Evolutionary conservation across 1,284 basidiomycete species (phyloP).

Genomic region (Inonotus hispidus): DNA sequence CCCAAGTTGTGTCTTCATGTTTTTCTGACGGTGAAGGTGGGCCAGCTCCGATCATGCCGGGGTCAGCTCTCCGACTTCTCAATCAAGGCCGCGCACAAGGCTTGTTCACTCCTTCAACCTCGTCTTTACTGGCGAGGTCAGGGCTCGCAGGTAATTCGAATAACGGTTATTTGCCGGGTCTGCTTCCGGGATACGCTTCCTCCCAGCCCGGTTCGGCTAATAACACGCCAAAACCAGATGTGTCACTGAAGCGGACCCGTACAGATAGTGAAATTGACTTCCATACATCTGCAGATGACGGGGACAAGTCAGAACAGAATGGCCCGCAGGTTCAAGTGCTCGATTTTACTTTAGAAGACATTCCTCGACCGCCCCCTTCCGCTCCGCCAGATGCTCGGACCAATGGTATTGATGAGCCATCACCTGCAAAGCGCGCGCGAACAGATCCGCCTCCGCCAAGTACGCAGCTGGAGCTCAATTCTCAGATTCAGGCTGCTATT

Average conservation of each 20-base stretch:
- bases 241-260: conserved; percentile 15
- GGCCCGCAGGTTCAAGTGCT: conserved; percentile 21
- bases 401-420: conserved; percentile 51
- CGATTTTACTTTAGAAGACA: conserved; percentile 35
- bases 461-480: conserved; percentile 23
- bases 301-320: conserved; percentile 9
- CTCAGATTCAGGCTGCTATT: conserved; percentile 20
- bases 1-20: conserved; percentile 32
- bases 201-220: conserved; percentile 3
- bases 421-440: conserved; percentile 60
- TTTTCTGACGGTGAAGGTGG: conserved; percentile 48
- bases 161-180: conserved; percentile 12
- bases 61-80: conserved; percentile 71
- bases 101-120: conserved; percentile 75
- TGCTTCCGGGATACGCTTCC: conserved; percentile 21
- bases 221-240: not conserved
- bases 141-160: conserved; percentile 18
- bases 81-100: conserved; percentile 83
- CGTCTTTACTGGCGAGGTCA: conserved; percentile 31
- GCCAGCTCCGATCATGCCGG: conserved; percentile 75
- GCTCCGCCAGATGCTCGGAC: conserved; percentile 31
- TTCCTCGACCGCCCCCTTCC: conserved; percentile 44
- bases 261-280: conserved; percentile 18
- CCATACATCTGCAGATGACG: not conserved
- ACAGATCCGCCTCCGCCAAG: conserved; percentile 41